These are phyloP conservation scores for Coprinellus micaceus DNA, from an alignment of 768 basidiomycete species.

Conservation along the genomic window DNA sequence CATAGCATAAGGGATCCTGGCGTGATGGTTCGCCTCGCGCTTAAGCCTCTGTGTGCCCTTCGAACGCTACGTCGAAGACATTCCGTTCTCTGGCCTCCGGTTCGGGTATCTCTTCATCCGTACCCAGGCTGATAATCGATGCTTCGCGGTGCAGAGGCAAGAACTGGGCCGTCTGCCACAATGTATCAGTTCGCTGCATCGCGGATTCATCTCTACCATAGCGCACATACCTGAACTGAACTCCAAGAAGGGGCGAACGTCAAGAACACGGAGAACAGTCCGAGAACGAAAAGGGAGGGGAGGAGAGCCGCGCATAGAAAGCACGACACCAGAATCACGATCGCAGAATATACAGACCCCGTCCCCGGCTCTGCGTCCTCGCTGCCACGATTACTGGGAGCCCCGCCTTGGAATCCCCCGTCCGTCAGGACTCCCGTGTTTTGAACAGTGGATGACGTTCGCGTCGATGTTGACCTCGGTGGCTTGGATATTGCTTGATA, in stretches of 20 bases:
- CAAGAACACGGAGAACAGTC: conserved; percentile 2
- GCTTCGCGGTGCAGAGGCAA: background rate
- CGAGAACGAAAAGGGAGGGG: conserved; percentile 3
- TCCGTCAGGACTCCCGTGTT: background rate
- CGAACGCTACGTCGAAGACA: background rate
- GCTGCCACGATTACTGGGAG: background rate
- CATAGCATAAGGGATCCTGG: too few species aligned
- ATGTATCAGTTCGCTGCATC: background rate
- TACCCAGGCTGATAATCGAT: background rate
- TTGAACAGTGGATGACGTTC: too few species aligned
- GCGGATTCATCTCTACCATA: background rate
- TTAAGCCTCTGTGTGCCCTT: too few species aligned
- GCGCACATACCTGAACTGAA: background rate
- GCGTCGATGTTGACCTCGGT: too few species aligned
- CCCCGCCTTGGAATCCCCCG: background rate
- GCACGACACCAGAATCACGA: background rate
- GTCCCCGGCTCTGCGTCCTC: background rate
- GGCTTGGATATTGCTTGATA: too few species aligned
- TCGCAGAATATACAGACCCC: background rate
- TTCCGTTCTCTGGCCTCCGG: background rate
- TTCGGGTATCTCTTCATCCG: background rate
- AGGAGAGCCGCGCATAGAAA: conserved; percentile 1
- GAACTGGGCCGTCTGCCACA: background rate
- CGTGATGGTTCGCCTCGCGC: too few species aligned
- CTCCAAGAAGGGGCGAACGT: background rate